Base-by-base conservation (phyloP, 768 basidiomycete genomes). In the Mycena chlorophos region DNA sequence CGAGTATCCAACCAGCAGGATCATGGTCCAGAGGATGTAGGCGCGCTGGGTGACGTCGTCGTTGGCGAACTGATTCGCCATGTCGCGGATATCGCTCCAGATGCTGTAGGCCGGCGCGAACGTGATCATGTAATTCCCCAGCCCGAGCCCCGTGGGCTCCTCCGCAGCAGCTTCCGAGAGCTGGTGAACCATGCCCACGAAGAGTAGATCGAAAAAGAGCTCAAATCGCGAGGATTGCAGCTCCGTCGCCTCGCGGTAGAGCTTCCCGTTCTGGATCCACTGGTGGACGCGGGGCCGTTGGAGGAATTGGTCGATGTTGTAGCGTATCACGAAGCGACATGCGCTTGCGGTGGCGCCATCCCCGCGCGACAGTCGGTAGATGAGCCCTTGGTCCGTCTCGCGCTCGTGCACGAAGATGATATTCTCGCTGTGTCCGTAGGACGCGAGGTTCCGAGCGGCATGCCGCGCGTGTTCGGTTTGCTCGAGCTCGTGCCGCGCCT, bases 161-260 rank as follows among this genome's bases (percentile, higher is more conserved):
- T 69, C 68, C 17, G 63, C 61, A 5, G 68, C 68, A 8, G 65
- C 58, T 31, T 71, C 69, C 34, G 70, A 65, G 19, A 71, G 61
- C 39, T 69, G 66, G 59, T 71, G 69, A 8, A 67, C 64, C 29
- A 73, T 64, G 12, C 65, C 69, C 17, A 73, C 71, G 40, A 70
- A 71, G 4, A 68, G 57, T 39, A 71, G 57, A 52, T 73, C 71
- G 47, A 73, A 70, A 55, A 73, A 71, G 13, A 73, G 66, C 61
- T 73, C 71, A 58, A 71, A 71, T 13, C 59, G 58, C 0, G 63
- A 64, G 2, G 63, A 55, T 34, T 56, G 60, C 26, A 43, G 56
- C 10, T 61, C 63, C 3, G 42, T 45, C 19, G 63, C 63, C 47
- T 61, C 63, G 23, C 63, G 53, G 38, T 58, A 64, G 4, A 64